phyloP scores from a whole-genome alignment of 2,329 filamentous ascomycete species.

The Botrytis byssoidea region DNA sequence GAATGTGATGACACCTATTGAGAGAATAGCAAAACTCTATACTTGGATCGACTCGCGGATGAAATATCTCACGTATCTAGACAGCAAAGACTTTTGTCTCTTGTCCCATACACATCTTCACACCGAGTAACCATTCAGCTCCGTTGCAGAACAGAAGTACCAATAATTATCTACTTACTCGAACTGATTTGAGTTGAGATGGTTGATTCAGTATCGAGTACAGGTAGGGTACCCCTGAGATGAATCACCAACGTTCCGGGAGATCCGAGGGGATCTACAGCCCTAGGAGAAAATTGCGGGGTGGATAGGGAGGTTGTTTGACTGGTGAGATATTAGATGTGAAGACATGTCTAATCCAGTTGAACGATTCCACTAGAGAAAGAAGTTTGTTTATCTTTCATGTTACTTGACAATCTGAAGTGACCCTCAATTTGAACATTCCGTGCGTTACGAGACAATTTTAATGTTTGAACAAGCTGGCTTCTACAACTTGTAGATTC shows the following conservation, averaged over 20 bases:
- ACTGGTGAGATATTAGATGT: neutral
- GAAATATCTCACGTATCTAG: neutral
- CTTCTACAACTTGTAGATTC: neutral
- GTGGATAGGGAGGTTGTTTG: neutral
- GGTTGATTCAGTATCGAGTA: neutral
- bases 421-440: neutral
- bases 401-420: neutral
- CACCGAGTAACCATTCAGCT: neutral
- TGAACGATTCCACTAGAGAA: neutral
- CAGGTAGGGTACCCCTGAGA: neutral
- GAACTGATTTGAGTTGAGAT: neutral
- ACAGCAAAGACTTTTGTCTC: neutral
- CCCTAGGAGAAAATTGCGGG: neutral
- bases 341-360: neutral
- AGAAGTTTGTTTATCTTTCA: neutral
- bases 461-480: neutral
- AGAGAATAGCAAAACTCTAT: neutral
- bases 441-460: neutral
- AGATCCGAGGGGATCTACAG: slow-evolving; percentile 2
- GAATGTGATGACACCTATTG: neutral
- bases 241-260: neutral
- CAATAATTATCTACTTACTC: neutral
- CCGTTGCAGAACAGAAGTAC: neutral
- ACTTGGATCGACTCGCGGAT: neutral
- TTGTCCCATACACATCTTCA: neutral